Conservation (phyloP, 2,329 filamentous ascomycete species). For the Pseudocercospora cruenta region DNA sequence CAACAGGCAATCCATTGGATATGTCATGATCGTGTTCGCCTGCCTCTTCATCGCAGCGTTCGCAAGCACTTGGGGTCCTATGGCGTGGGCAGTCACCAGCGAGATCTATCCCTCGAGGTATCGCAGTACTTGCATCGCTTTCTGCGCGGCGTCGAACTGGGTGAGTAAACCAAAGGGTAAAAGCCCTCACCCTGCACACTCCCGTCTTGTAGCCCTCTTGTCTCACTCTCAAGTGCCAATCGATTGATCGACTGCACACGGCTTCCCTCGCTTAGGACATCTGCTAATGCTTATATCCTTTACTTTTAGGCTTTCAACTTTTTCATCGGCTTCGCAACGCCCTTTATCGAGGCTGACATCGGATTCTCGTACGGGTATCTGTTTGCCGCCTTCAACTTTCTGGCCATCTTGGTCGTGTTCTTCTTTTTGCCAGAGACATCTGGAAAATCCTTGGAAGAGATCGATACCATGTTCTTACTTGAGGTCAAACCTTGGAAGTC, state of each 20-base stretch:
- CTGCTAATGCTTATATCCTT: too few relatives aligned
- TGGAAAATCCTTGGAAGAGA: constrained; percentile 40
- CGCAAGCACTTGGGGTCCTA: neutral
- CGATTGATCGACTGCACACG: too few relatives aligned
- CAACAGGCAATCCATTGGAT: neutral
- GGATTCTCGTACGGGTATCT: constrained; percentile 42
- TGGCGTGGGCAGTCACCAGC: neutral
- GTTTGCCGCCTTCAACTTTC: constrained; percentile 31
- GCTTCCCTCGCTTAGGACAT: too few relatives aligned
- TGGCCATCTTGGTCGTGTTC: constrained; percentile 3
- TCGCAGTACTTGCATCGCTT: neutral
- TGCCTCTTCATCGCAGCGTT: neutral
- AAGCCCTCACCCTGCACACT: too few relatives aligned
- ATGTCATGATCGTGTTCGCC: neutral
- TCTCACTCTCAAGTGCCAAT: too few relatives aligned
- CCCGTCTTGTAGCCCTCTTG: too few relatives aligned
- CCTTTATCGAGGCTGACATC: constrained; percentile 38
- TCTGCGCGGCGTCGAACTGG: neutral
- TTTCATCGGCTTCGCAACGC: neutral
- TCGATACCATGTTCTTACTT: constrained; percentile 38
- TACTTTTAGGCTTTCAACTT: neutral
- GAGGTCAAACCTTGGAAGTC: constrained; percentile 36
- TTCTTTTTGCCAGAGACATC: constrained; percentile 41
- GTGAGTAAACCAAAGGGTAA: too few relatives aligned
- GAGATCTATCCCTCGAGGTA: neutral